Evolutionary conservation across 2,329 filamentous ascomycete genomes (phyloP), one percentile per base, ranked within the genome.

Genomic region (Ascochyta fabae): DNA sequence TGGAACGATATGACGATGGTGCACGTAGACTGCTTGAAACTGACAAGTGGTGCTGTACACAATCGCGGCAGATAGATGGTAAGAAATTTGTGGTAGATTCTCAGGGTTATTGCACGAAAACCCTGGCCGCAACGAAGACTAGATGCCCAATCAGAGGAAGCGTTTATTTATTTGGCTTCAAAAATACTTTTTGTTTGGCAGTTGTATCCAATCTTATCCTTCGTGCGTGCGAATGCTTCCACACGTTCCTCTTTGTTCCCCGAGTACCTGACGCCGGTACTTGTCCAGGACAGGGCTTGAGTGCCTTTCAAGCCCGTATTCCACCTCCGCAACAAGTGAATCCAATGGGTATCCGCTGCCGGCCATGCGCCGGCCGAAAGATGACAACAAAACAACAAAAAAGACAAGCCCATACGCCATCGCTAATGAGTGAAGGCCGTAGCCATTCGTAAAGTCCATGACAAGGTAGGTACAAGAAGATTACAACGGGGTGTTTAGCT

Each of bases 341-440:
- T 51, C 48, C 60, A 42, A 53, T 59, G 63, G 63, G 63, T 66
- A 66, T 66, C 48, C 61, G 55, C 59, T 58, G 43, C 47, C 52
- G 46, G 58, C 43, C 50, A 35, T 48, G 33, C 46, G 29, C 43
- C 53, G 40, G 51, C 33, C 23, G n/a, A 41, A 46, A 50, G 23
- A 38, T 34, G 38, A 44, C 46, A 50, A 24, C 38, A 50, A 48
- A 51, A 61, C 51, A 65, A 61, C 62, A 53, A 60, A 64, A 53
- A 47, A 61, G 58, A 23, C 24, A 53, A 63, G 16, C 52, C 67
- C 61, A 51, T 65, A 63, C 71, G 72, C 71, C 73, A 52, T 73
- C 73, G 73, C 73, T 74, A 65, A 74, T 74, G 70, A 66, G 50
- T 64, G 58, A 62, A 64, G 55, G 53, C 56, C 45, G 54, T 54